Percentiles rank a stretch among this genome's conserved stretches.
These are phyloP conservation scores for Saccharomycopsis olivae DNA, from an alignment of 805 yeast species.

Conservation along the genomic window DNA sequence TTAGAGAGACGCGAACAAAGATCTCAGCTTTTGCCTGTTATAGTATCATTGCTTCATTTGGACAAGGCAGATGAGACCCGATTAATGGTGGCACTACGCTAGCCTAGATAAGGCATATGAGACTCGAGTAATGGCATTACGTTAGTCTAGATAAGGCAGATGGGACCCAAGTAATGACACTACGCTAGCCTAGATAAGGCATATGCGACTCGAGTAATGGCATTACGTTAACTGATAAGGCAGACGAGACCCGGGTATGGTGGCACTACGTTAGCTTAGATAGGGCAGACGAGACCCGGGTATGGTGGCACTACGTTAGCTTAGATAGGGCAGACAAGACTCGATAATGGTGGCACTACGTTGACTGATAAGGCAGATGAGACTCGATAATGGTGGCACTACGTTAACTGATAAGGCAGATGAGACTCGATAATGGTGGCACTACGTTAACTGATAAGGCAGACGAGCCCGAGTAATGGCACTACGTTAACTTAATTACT, in stretches of 20 bases:
- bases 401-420: no score
- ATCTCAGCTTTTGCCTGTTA: slow-evolving; percentile 72
- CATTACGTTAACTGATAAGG: slow-evolving; percentile 57
- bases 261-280: slow-evolving; percentile 32
- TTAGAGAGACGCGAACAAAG: slow-evolving; percentile 91
- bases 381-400: no score
- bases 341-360: slow-evolving; percentile 47
- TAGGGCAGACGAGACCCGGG: no score
- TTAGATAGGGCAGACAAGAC: slow-evolving; percentile 64
- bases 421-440: no score
- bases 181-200: slow-evolving; percentile 22
- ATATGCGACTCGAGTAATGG: no score
- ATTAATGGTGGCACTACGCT: slow-evolving; percentile 41
- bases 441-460: no score
- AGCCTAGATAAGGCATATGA: no score
- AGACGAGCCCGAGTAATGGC: no score
- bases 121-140: no score
- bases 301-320: no score
- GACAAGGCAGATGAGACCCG: slow-evolving; percentile 64
- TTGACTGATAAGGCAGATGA: no score
- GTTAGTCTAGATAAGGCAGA: slow-evolving; percentile 62
- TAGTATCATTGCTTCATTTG: slow-evolving; percentile 62
- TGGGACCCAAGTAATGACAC: slow-evolving; percentile 56
- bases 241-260: slow-evolving; percentile 65
- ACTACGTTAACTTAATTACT: no score